phyloP scores from a whole-genome alignment of 2,329 filamentous ascomycete genomes.

The Monosporascus sp. region DNA sequence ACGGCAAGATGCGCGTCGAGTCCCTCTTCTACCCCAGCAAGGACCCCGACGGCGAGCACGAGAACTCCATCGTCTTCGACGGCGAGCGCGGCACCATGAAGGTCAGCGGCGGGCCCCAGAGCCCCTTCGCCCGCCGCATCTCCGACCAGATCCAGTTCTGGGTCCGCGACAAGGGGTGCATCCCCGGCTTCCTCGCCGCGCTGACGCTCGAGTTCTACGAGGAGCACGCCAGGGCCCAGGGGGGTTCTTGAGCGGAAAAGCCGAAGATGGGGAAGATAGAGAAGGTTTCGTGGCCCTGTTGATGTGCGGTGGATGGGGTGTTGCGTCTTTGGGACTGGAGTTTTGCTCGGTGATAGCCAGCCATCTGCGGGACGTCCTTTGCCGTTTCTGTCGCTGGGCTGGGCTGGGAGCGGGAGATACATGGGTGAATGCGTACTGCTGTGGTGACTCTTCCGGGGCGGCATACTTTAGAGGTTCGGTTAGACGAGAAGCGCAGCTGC shows the following conservation, averaged over 20 bases:
- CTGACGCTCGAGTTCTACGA: slow-evolving; percentile 93
- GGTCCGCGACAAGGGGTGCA: slow-evolving; percentile 89
- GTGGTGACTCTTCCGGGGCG: too few species aligned
- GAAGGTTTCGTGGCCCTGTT: too few species aligned
- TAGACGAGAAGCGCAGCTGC: too few species aligned
- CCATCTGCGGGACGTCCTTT: too few species aligned
- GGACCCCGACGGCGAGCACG: slow-evolving; percentile 56
- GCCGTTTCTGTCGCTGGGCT: too few species aligned
- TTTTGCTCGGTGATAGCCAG: too few species aligned
- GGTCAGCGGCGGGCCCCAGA: slow-evolving; percentile 83
- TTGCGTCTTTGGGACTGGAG: too few species aligned
- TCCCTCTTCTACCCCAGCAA: slow-evolving; percentile 71
- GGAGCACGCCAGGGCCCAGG: slow-evolving; percentile 38
- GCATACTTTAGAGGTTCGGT: too few species aligned
- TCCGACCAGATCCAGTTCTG: slow-evolving; percentile 86
- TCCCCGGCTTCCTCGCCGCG: slow-evolving; percentile 87
- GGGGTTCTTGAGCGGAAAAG: slow-evolving; percentile 5
- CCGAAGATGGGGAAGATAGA: background rate
- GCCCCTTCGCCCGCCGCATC: slow-evolving; percentile 80
- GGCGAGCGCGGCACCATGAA: slow-evolving; percentile 97
- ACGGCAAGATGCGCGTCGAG: slow-evolving; percentile 90
- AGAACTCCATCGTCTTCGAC: slow-evolving; percentile 77
- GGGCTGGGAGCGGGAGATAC: too few species aligned
- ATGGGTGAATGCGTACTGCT: too few species aligned
- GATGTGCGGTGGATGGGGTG: too few species aligned